These are phyloP conservation scores for Nemania serpens DNA, from an alignment of 2,329 filamentous ascomycete species.

Conservation along the genomic window DNA sequence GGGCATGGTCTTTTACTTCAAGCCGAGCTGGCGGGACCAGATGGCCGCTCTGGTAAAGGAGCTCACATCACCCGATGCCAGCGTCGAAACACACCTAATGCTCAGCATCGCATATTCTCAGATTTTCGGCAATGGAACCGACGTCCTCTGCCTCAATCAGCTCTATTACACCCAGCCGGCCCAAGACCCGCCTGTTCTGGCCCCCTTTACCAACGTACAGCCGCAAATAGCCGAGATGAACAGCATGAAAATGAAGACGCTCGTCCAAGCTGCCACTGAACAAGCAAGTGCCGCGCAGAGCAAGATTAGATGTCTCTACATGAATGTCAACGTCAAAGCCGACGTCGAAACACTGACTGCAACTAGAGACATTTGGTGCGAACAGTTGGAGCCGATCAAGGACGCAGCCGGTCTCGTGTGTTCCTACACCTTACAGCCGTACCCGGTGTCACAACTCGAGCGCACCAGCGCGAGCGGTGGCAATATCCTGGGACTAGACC, in stretches of 20 bases:
- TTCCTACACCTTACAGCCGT: constrained; percentile 33
- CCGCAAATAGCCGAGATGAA: background rate
- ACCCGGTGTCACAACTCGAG: constrained; percentile 27
- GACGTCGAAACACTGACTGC: constrained; percentile 13
- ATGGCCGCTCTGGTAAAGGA: constrained; percentile 9
- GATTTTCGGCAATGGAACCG: background rate
- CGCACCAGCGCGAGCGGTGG: constrained; percentile 15
- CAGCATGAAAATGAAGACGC: background rate
- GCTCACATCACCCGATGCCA: constrained; percentile 1
- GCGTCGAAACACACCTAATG: constrained; percentile 12
- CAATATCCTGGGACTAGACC: background rate
- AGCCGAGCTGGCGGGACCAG: constrained; percentile 15
- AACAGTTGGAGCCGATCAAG: constrained; percentile 27
- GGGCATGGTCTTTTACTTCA: constrained; percentile 17
- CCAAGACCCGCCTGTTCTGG: constrained; percentile 2
- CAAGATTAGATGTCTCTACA: constrained; percentile 15
- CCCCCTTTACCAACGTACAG: background rate
- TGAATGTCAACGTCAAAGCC: constrained; percentile 23
- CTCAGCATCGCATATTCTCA: constrained; percentile 13
- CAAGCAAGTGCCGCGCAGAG: constrained; percentile 4
- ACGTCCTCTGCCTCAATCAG: constrained; percentile 6
- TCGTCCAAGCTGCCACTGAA: constrained; percentile 1
- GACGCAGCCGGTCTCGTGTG: constrained; percentile 19
- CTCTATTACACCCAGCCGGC: constrained; percentile 16
- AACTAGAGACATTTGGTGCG: constrained; percentile 11